phyloP scores from a whole-genome alignment of 2,329 filamentous ascomycete species.

The Hypoxylon sp. region DNA sequence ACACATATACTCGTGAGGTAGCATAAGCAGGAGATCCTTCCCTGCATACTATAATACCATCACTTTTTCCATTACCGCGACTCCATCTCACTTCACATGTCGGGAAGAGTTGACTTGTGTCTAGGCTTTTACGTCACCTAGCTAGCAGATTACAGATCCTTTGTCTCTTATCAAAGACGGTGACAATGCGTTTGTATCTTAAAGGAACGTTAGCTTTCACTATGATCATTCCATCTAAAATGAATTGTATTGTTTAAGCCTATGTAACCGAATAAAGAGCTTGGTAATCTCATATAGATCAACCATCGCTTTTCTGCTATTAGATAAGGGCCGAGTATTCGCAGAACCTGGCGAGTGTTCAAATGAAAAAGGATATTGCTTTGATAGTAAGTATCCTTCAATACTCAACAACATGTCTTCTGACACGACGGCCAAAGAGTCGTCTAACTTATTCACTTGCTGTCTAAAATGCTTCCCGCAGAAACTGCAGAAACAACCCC shows the following conservation, averaged over 20 bases:
- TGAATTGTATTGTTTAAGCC: neutral
- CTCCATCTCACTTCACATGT: neutral
- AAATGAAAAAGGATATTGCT: slow-evolving; percentile 14
- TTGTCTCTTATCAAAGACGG: slow-evolving; percentile 8
- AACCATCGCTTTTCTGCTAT: neutral
- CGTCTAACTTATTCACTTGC: slow-evolving; percentile 18
- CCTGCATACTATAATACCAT: slow-evolving; percentile 16
- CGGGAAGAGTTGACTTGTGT: slow-evolving; percentile 6
- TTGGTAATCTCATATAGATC: slow-evolving; percentile 10
- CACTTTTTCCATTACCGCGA: slow-evolving; percentile 1
- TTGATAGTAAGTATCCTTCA: slow-evolving; percentile 42
- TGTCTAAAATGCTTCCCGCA: slow-evolving; percentile 39
- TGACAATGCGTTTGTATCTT: slow-evolving; percentile 22
- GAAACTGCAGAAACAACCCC: neutral
- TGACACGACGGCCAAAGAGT: slow-evolving; percentile 9
- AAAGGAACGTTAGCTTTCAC: neutral
- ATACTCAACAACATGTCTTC: slow-evolving; percentile 17
- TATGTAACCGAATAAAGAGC: slow-evolving; percentile 11
- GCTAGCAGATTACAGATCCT: neutral
- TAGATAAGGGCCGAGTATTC: neutral
- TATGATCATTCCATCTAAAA: neutral
- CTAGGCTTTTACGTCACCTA: neutral
- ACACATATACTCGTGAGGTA: slow-evolving; percentile 19
- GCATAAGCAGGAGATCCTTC: slow-evolving; percentile 26
- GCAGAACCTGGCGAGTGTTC: neutral